These are phyloP conservation scores for Nannizziopsis barbatae DNA, from an alignment of 2,329 filamentous ascomycete genomes.

Conservation along the genomic window DNA sequence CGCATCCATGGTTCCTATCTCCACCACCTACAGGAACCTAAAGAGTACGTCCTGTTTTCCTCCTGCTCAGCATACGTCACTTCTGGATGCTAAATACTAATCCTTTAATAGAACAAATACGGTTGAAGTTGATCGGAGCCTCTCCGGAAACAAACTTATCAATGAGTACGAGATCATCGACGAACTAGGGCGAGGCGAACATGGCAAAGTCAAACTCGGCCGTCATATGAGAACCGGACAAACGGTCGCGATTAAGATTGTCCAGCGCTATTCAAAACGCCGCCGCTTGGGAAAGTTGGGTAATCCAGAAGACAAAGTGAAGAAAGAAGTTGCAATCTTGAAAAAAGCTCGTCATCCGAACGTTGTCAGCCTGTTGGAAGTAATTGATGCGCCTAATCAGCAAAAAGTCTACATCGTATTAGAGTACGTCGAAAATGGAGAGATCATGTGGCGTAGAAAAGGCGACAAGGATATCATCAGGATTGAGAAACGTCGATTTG, in stretches of 20 bases:
- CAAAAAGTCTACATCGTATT: slow-evolving; percentile 98
- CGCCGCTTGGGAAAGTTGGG: slow-evolving; percentile 68
- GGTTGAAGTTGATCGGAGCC: slow-evolving; percentile 80
- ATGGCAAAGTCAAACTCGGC: slow-evolving; percentile 95
- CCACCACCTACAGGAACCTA: slow-evolving; percentile 61
- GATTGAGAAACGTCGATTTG: slow-evolving; percentile 69
- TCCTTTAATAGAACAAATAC: slow-evolving; percentile 60
- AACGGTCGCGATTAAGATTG: slow-evolving; percentile 95
- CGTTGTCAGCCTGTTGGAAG: slow-evolving; percentile 86
- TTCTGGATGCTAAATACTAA: slow-evolving; percentile 1
- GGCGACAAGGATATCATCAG: slow-evolving; percentile 71
- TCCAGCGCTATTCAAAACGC: slow-evolving; percentile 88
- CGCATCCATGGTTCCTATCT: slow-evolving; percentile 49
- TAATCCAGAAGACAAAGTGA: slow-evolving; percentile 62
- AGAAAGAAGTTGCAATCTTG: slow-evolving; percentile 91
- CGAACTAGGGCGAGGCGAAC: slow-evolving; percentile 88
- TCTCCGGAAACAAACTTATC: slow-evolving; percentile 86
- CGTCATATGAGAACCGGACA: slow-evolving; percentile 64
- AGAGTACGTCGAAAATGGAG: slow-evolving; percentile 86
- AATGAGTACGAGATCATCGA: slow-evolving; percentile 97
- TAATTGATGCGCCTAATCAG: slow-evolving; percentile 90
- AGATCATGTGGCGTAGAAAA: slow-evolving; percentile 88
- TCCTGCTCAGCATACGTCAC: slow-evolving; percentile 7
- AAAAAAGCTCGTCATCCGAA: slow-evolving; percentile 98
- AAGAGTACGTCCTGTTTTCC: slow-evolving; percentile 46